Evolutionary conservation across 2,329 filamentous ascomycete genomes (phyloP), one percentile per base, ranked within the genome.

Genomic region (Phialophora expanda): DNA sequence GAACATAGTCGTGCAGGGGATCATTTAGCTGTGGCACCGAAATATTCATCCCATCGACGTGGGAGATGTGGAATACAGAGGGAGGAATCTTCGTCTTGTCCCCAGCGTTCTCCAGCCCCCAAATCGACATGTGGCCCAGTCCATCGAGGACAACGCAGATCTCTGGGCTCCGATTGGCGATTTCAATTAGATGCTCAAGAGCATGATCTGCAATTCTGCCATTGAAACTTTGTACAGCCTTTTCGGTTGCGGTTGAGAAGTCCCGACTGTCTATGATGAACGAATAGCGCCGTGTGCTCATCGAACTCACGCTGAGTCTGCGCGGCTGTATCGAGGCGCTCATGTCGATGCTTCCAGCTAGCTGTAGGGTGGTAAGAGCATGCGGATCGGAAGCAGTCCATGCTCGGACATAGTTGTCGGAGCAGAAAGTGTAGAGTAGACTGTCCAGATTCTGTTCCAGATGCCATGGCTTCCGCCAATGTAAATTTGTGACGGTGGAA

Each of bases 61-160:
- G 91, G 1, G 92, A 88, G 71, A 97, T 89, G 74, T 92, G 95
- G 80, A 95, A 96, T n/a, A 94, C 86, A 68, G 89, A 87, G 30
- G 87, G 83, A 3, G 85, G 83, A 66, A 86, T 86, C 70, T 86
- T 87, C 34, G 84, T 81, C 74, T 89, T 92, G 72, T 86, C 88
- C 41, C 90, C 89, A 22, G 96, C 86, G 74, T 94, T 93, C 76
- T 98, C 93, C 63, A 99, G 80, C 0, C 92, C 94, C 91, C 94
- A 97, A 0, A 92, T 92, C 48, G 91, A 93, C 90, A 98, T 92
- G 70, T 89, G 88, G 0, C 94, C 94, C 56, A 85, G 82, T n/a
- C 89, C 88, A 77, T 98, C 92, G 56, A 97, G 82, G 8, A 94
- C 88, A 26, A 98, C 84, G 71, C 93, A 95, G 2, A 99, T 87